phyloP scores from a whole-genome alignment of 257 asterid genomes.

The Solanum chiquidenum region DNA sequence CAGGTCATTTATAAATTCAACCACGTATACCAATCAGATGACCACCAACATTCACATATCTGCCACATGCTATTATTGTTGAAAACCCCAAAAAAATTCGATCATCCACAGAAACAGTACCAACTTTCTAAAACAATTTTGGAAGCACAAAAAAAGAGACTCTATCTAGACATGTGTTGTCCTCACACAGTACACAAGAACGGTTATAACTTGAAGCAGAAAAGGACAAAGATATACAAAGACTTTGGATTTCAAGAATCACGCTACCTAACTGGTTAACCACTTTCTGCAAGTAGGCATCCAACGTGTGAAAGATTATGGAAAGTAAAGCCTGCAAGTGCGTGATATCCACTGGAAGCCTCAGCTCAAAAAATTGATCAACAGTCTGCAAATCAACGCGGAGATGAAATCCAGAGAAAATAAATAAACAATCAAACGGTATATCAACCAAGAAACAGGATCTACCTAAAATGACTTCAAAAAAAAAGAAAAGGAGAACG shows the following conservation, averaged over 20 bases:
- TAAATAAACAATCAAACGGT: not conserved
- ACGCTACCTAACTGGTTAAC: conserved; percentile 59
- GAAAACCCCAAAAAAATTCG: not conserved
- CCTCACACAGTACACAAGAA: not conserved
- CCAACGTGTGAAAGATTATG: conserved; percentile 77
- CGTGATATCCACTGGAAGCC: conserved; percentile 82
- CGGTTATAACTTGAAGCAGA: not conserved
- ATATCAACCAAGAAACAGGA: not conserved
- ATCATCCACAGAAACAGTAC: not conserved
- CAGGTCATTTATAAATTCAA: not conserved
- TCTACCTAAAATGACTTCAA: not conserved
- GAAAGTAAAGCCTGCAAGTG: conserved; percentile 96
- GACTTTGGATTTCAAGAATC: not conserved
- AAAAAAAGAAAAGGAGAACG: not conserved
- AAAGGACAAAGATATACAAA: not conserved
- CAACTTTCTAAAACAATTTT: not conserved
- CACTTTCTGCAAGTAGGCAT: conserved; percentile 70
- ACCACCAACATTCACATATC: not conserved
- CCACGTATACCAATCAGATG: not conserved
- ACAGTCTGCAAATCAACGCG: conserved; percentile 69
- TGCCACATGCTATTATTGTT: not conserved
- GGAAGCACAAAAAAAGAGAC: not conserved
- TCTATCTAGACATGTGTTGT: not conserved
- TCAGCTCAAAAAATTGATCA: conserved; percentile 84
- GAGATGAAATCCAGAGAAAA: conserved; percentile 6